Evolutionary conservation across 1,284 basidiomycete genomes (phyloP), one percentile per base, ranked within the genome.

Genomic region (Fomitiporia mediterranea): DNA sequence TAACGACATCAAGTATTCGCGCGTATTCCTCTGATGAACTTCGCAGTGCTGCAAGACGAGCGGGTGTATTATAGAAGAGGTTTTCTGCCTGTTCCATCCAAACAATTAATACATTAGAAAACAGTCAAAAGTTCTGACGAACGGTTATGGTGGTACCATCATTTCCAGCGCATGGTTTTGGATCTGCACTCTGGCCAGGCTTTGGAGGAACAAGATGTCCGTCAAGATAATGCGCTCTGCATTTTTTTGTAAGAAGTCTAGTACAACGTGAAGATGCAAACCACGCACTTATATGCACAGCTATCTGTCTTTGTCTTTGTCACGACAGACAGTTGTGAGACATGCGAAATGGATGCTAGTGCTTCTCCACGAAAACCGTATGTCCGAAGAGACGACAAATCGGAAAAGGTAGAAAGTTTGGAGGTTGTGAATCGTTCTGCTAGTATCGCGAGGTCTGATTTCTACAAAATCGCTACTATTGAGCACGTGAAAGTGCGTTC

Each of bases 331-430:
- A 99, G 77, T 67, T 91, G 89, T 1, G 94, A 87, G 51, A 98
- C 93, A 71, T 97, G 94, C 28, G 94, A 96, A 59, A 99, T 94
- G 37, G 94, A 97, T 0, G 97, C 97, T 21, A 99, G 76, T 0
- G 97, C 97, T 71, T 99, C 97, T 30, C 97, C 97, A 55, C 97
- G 83, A 69, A 99, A 99, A 0, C 97, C 97, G 70, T 98, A 99
- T 0, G 97, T 99, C 2, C 82, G 79, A 47, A 99, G 79, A n/a
- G 75, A 78, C 39, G 86, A 83, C 46, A 99, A 71, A 68, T 99
- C 97, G 8, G 89, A 86, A 67, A 95, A 99, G 0, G 82, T 81
- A 0, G 84, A 79, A 8, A 99, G 75, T 68, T 99, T 99, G 2
- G 94, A 97, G 0, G 97, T 99, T 8, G 97, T 96, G 68, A 98